Evolutionary conservation across 306 rosid species (phyloP), one percentile per base, ranked within the genome.

Genomic region (Begonia loranthoides): DNA sequence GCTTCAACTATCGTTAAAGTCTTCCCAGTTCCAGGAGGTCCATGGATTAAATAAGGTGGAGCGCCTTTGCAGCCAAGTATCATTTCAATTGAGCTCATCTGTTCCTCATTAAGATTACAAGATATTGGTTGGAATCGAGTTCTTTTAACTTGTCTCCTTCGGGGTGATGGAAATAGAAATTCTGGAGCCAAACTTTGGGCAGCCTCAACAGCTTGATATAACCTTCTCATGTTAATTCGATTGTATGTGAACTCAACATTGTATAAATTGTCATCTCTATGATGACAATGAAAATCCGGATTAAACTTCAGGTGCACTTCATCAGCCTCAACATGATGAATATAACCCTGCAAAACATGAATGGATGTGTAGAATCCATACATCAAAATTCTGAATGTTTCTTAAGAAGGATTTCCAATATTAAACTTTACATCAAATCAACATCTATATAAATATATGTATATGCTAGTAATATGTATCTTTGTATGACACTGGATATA

Each of bases 21-120:
- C 80, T 87, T 83, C n/a, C 96, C 96, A 0, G 96, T 87, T 41
- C 96, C 94, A 0, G 96, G 94, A 73, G 96, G 96, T 17, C 96
- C 96, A 44, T 80, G 76, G 60, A 87, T 81, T 69, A 87, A 70
- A 63, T 78, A 83, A 39, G 96, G 96, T 0, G 96, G 94, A 17
- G 74, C 79, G 4, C 94, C 90, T 72, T 62, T 78, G 76, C 96
- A 83, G 66, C 87, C 94, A 48, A 83, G 62, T 60, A 87, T 72
- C 94, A 67, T 87, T 66, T 76, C 71, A 68, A 87, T 69, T 1
- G 90, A 68, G 24, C 55, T 6, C 2, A 43, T 67, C 62, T 87
- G 96, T 69, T 83, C 82, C 61, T 79, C 81, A 10, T 87, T 87
- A 51, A 74, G 69, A 67, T 15, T 53, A 48, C 76, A 64, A 56